Conservation (phyloP, 176 grass and related monocot genomes). For the Alopecurus myosuroides region DNA sequence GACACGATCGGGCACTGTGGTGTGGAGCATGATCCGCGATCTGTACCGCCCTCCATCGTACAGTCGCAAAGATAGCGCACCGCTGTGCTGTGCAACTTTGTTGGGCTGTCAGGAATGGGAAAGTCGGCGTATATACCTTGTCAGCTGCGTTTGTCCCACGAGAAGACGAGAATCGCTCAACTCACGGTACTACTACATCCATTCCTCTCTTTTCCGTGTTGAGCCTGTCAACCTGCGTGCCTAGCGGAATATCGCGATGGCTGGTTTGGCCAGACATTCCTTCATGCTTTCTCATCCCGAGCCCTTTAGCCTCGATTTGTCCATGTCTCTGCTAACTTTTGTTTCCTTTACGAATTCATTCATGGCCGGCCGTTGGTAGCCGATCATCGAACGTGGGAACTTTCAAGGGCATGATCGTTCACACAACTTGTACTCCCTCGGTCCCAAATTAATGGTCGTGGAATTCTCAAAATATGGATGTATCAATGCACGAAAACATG, state of each 20-base stretch:
- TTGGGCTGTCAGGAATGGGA: not conserved
- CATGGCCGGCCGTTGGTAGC: not conserved
- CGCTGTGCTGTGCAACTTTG: conserved; percentile 7
- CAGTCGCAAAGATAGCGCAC: too few relatives aligned
- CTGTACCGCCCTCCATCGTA: too few relatives aligned
- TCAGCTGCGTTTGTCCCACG: conserved; percentile 8
- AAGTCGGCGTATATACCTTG: not conserved
- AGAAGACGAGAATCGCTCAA: not conserved
- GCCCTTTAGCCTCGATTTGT: not conserved
- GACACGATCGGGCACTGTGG: not conserved
- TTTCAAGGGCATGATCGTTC: not conserved
- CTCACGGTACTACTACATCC: too few relatives aligned
- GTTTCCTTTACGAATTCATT: not conserved
- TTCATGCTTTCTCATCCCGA: not conserved
- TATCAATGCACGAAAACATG: too few relatives aligned
- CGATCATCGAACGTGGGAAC: not conserved
- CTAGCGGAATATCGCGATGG: too few relatives aligned
- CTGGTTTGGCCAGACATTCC: not conserved
- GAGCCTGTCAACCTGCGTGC: too few relatives aligned
- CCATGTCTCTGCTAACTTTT: not conserved
- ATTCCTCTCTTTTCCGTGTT: not conserved
- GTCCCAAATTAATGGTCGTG: too few relatives aligned
- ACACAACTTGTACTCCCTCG: not conserved
- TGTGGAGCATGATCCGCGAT: not conserved
- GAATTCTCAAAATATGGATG: too few relatives aligned